Conservation (phyloP, 2,329 filamentous ascomycete species). For the Arthrocladium fulminans region DNA sequence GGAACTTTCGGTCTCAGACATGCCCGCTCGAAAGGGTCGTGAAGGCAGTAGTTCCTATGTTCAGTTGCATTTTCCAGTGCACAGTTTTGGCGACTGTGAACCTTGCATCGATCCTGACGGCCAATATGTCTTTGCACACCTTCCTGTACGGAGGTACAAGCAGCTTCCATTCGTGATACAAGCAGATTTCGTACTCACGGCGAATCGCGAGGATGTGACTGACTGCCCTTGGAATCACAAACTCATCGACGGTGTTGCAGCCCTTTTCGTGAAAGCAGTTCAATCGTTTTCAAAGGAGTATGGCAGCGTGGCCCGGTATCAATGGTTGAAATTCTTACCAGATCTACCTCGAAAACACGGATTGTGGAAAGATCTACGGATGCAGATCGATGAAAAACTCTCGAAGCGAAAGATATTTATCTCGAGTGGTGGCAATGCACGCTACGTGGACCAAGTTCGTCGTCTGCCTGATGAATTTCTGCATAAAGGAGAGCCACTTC, state of each 20-base stretch:
- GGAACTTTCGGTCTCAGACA: too few species aligned
- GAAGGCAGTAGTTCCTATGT: slow-evolving; percentile 3
- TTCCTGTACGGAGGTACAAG: slow-evolving; percentile 10
- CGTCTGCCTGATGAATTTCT: slow-evolving; percentile 10
- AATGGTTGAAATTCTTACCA: slow-evolving; percentile 14
- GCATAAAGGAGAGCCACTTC: slow-evolving; percentile 10
- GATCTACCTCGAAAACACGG: neutral
- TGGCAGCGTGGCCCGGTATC: neutral
- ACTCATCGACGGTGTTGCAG: slow-evolving; percentile 9
- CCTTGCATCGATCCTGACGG: slow-evolving; percentile 6
- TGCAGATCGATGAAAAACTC: slow-evolving; percentile 3
- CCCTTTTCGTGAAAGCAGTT: slow-evolving; percentile 9
- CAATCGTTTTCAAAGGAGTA: neutral
- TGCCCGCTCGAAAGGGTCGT: too few species aligned
- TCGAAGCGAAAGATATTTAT: neutral
- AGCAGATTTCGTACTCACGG: slow-evolving; percentile 13
- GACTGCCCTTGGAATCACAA: slow-evolving; percentile 12
- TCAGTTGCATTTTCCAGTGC: slow-evolving; percentile 11
- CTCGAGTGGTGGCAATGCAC: slow-evolving; percentile 3
- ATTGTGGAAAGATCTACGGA: slow-evolving; percentile 10
- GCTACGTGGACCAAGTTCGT: neutral
- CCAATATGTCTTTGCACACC: slow-evolving; percentile 13
- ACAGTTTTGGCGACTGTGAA: neutral
- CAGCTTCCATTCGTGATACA: slow-evolving; percentile 14
- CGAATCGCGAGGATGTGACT: slow-evolving; percentile 11